Evolutionary conservation across 345 rosid species (phyloP).

Genomic region (Eucalyptus leucophloia): DNA sequence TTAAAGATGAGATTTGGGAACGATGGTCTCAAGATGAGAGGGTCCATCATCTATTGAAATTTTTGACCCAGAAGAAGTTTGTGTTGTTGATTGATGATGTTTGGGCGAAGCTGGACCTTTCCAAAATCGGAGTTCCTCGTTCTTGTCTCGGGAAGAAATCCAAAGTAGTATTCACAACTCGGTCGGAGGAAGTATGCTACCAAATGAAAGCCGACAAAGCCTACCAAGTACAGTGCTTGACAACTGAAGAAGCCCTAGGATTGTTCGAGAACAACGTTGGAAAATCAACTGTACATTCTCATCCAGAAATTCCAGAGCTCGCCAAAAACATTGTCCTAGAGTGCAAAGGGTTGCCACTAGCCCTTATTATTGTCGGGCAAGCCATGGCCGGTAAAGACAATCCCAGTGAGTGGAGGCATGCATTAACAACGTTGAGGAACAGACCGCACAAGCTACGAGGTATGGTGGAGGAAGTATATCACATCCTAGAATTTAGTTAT

Average conservation of each 20-base stretch:
- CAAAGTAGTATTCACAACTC: not conserved
- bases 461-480: not conserved
- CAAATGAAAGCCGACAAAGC: rapidly evolving
- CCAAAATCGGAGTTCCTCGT: not conserved
- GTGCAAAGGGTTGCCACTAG: slow-evolving; percentile 7
- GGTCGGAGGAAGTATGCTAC: rapidly evolving
- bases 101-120: not conserved
- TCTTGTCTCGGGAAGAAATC: rapidly evolving
- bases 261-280: rapidly evolving
- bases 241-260: not conserved
- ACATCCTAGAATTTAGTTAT: not conserved
- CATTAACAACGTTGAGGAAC: not conserved
- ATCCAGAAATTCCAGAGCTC: not conserved
- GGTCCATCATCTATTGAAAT: rapidly evolving
- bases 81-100: not conserved
- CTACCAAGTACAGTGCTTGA: not conserved
- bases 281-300: rapidly evolving
- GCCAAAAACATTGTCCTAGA: not conserved
- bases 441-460: not conserved
- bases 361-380: not conserved
- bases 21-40: rapidly evolving
- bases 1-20: rapidly evolving
- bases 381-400: not conserved
- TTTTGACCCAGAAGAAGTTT: not conserved
- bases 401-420: not conserved